Conservation (phyloP, 2,329 filamentous ascomycete species). For the Boeremia exigua region DNA sequence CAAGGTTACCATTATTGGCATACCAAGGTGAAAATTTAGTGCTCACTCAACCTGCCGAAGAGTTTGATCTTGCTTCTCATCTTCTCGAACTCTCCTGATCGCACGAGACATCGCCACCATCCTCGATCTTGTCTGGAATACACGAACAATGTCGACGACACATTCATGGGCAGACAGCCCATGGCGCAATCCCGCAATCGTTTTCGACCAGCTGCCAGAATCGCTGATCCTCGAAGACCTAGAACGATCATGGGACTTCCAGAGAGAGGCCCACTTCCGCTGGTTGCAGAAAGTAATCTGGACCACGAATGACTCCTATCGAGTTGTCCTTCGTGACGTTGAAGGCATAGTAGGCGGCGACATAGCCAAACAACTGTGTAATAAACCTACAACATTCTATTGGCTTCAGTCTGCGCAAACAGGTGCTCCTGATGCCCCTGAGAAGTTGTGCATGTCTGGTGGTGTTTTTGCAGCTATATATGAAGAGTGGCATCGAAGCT, state of each 20-base stretch:
- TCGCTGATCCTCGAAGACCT: conserved; percentile 18
- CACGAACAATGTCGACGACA: conserved; percentile 9
- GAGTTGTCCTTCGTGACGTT: conserved; percentile 12
- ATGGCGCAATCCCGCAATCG: conserved; percentile 13
- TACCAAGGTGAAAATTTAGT: conserved; percentile 11
- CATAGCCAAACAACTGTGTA: conserved; percentile 19
- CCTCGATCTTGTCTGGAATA: conserved; percentile 2
- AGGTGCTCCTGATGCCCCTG: conserved; percentile 5
- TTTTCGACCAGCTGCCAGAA: conserved; percentile 10
- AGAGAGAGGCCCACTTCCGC: conserved; percentile 19
- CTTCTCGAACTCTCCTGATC: conserved; percentile 12
- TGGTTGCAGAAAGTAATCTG: conserved; percentile 16
- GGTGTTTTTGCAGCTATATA: conserved; percentile 18
- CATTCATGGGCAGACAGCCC: conserved; percentile 12
- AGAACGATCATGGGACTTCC: conserved; percentile 19
- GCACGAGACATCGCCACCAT: conserved; percentile 4
- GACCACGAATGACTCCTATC: conserved; percentile 5
- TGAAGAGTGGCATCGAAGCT: conserved; percentile 20
- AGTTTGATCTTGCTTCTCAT: conserved; percentile 6
- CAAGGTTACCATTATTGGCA: conserved; percentile 8
- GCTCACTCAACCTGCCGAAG: conserved; percentile 6
- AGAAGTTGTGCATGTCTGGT: conserved; percentile 10
- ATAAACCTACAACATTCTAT: conserved; percentile 21
- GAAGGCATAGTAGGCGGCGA: conserved; percentile 14
- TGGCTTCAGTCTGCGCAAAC: conserved; percentile 19